Base-by-base conservation (phyloP, 495 filamentous ascomycete species). In the Penicillium silybi region DNA sequence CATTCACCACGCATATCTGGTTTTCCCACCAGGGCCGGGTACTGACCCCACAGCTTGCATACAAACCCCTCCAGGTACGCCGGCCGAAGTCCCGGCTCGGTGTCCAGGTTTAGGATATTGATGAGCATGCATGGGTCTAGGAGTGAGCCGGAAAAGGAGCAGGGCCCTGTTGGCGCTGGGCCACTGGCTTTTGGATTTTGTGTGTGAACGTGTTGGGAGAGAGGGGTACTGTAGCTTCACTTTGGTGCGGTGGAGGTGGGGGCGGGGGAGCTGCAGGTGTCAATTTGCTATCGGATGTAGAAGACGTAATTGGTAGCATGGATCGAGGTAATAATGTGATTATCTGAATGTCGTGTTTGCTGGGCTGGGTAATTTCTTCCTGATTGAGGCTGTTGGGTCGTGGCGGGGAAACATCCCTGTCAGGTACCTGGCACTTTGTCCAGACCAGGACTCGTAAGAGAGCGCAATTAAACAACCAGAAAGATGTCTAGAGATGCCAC, bases 141-240 rank as follows among this genome's bases (percentile, higher is more conserved):
- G 1, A 70, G 51, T 8, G 57, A 53, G 20, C 63, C 65, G 32
- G 70, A 62, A 52, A 68, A 65, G 39, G 70, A 70, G 50, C 65
- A 71, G 15, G 34, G 48, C 3, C 47, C 52, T 44, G 25, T 29
- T 18, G 50, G 57, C 10, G 19, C 19, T 15, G 32, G 44, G 6
- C 17, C 7, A 34, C 7, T 6, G 20, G 18, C 3, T 23, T 0
- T 18, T 16, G 49, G 19, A 17, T 2, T 19, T 22, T 29, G 16
- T 15, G 13, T 11, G 19, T 17, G 41, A 41, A 48, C 44, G 8
- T n/a, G 22, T 9, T 46, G 48, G 5, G 46, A 25, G n/a, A 45
- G 34, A 11, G 47, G 40, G 25, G n/a, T 17, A 9, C 1, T 48
- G 9, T 18, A 52, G 35, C 35, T 61, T 57, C 1, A 54, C 43